Conservation (phyloP, 2,329 filamentous ascomycete genomes). For the Graphilbum fragrans region DNA sequence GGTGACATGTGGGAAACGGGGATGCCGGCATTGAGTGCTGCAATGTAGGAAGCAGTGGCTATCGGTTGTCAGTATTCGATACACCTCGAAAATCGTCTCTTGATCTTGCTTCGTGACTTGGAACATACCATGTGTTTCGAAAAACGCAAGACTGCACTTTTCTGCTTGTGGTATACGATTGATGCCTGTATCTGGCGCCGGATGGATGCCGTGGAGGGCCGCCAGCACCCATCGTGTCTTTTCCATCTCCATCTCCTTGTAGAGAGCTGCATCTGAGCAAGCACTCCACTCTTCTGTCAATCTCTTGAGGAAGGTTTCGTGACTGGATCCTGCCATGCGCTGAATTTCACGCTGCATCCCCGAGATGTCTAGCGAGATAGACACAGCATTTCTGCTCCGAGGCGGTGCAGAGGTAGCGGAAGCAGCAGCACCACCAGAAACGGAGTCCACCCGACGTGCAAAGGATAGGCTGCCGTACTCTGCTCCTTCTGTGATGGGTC, state of each 20-base stretch:
- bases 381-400: too few species aligned
- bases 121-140: slow-evolving; percentile 35
- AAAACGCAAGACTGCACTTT: slow-evolving; percentile 32
- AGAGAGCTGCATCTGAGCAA: slow-evolving; percentile 34
- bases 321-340: slow-evolving; percentile 40
- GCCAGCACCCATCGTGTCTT: slow-evolving; percentile 23
- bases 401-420: too few species aligned
- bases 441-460: too few species aligned
- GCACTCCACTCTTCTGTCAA: slow-evolving; percentile 41
- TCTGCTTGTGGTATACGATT: slow-evolving; percentile 5
- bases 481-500: too few species aligned
- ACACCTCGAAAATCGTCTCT: neutral
- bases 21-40: slow-evolving; percentile 26
- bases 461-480: too few species aligned
- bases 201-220: slow-evolving; percentile 33
- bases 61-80: neutral
- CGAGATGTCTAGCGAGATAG: slow-evolving; percentile 19
- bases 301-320: slow-evolving; percentile 38
- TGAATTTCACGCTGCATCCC: slow-evolving; percentile 39
- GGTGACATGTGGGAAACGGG: slow-evolving; percentile 34
- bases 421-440: too few species aligned
- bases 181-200: slow-evolving; percentile 13
- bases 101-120: neutral
- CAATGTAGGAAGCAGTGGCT: slow-evolving; percentile 39
- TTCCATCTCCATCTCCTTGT: slow-evolving; percentile 33